phyloP scores from a whole-genome alignment of 352 stramenopile species.

The Phytopythium aichiense region DNA sequence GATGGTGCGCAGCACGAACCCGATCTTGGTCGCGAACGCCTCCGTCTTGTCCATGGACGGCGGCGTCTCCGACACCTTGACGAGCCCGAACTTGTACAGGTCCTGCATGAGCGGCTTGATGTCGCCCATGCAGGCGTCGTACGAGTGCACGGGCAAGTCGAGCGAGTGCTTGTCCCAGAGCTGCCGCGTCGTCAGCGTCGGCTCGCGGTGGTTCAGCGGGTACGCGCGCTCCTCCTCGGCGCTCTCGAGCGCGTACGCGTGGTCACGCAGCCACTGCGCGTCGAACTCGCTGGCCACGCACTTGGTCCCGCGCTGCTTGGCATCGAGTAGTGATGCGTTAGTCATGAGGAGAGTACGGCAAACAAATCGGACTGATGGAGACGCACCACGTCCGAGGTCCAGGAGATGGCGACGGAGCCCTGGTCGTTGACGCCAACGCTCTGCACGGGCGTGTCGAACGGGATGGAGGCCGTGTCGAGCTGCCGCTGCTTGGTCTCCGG shows the following conservation, averaged over 20 bases:
- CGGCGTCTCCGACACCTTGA: conserved; percentile 60
- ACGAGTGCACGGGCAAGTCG: conserved; percentile 43
- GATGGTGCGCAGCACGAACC: conserved; percentile 82
- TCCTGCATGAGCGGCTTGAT: conserved; percentile 69
- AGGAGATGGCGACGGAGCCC: conserved; percentile 44
- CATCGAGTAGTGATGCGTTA: not conserved
- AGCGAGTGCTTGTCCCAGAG: conserved; percentile 52
- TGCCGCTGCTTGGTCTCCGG: conserved; percentile 71
- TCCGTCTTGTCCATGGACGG: conserved; percentile 79
- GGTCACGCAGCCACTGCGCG: conserved; percentile 65
- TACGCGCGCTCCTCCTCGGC: conserved; percentile 19
- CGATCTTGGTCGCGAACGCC: conserved; percentile 74
- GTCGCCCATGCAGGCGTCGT: conserved; percentile 35
- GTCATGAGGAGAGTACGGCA: not conserved
- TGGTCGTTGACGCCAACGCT: conserved; percentile 32
- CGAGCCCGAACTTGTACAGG: conserved; percentile 66
- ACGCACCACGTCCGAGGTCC: conserved; percentile 51
- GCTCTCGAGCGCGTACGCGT: conserved; percentile 55
- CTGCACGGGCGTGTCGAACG: conserved; percentile 39
- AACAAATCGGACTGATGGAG: too few species aligned
- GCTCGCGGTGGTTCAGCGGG: conserved; percentile 52
- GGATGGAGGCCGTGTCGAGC: conserved; percentile 77
- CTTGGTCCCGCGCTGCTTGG: conserved; percentile 33
- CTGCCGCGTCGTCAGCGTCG: conserved; percentile 38
- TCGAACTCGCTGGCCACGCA: conserved; percentile 67